A percentile compares a stretch with the other conserved stretches of the same genome.
These are phyloP conservation scores for Mycotypha africana DNA, from an alignment of 371 early-diverging fungal genomes.

Conservation along the genomic window DNA sequence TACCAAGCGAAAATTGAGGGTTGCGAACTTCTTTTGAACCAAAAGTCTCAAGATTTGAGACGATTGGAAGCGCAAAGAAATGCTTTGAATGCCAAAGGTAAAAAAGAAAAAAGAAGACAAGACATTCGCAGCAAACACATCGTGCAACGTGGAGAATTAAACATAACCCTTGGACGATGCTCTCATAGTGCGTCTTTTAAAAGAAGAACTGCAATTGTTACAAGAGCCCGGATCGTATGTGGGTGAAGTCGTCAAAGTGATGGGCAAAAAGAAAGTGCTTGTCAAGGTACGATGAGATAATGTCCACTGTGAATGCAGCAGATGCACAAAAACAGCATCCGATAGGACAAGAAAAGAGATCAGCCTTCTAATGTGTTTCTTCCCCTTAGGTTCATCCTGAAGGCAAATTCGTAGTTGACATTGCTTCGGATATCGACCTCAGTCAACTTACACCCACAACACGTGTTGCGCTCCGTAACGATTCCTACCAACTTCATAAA, in stretches of 20 bases:
- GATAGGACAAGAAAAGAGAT: too few species aligned
- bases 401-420: slow-evolving; percentile 98
- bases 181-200: slow-evolving; percentile 90
- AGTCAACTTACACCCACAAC: slow-evolving; percentile 90
- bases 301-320: not conserved
- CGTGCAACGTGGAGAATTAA: too few species aligned
- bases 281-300: slow-evolving; percentile 71
- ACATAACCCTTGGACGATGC: too few species aligned
- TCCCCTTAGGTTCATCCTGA: slow-evolving; percentile 85
- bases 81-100: slow-evolving; percentile 93
- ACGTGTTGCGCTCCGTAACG: slow-evolving; percentile 96
- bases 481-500: slow-evolving; percentile 98
- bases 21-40: slow-evolving; percentile 80
- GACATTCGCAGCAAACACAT: too few species aligned
- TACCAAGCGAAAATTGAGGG: slow-evolving; percentile 84
- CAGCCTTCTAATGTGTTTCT: not conserved
- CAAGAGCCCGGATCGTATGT: slow-evolving; percentile 98
- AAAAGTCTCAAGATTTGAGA: slow-evolving; percentile 92
- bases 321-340: too few species aligned
- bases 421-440: slow-evolving; percentile 89
- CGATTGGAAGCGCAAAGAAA: slow-evolving; percentile 99
- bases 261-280: slow-evolving; percentile 99
- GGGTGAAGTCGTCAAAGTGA: slow-evolving; percentile 98
- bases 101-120: not conserved
- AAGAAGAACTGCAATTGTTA: slow-evolving; percentile 96